Evolutionary conservation across 2,329 filamentous ascomycete genomes (phyloP).

Genomic region (Xylariaceae sp.): DNA sequence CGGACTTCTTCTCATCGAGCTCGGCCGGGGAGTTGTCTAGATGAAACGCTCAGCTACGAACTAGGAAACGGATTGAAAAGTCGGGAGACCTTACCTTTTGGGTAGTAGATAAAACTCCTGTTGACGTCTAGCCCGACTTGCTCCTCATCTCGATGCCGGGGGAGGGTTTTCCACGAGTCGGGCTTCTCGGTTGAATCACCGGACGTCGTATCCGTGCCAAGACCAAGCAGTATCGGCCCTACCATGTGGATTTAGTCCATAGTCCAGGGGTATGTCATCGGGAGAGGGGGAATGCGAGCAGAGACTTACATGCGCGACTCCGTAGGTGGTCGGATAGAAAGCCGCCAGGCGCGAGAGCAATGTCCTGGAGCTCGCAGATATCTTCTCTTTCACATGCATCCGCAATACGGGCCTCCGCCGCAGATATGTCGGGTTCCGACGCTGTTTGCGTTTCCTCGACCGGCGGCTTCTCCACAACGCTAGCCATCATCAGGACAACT

Average conservation of each 20-base stretch:
- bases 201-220: slow-evolving; percentile 17
- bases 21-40: slow-evolving; percentile 64
- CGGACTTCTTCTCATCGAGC: slow-evolving; percentile 63
- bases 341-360: slow-evolving; percentile 62
- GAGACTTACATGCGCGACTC: slow-evolving; percentile 67
- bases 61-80: slow-evolving; percentile 22
- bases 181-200: slow-evolving; percentile 19
- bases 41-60: not conserved
- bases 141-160: slow-evolving; percentile 77
- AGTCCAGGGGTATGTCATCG: not conserved
- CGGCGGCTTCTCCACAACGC: slow-evolving; percentile 10
- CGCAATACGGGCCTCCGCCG: slow-evolving; percentile 44
- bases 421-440: slow-evolving; percentile 10
- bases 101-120: slow-evolving; percentile 96
- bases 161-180: slow-evolving; percentile 56
- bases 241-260: slow-evolving; percentile 4
- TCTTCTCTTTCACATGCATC: slow-evolving; percentile 57
- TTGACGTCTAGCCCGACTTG: slow-evolving; percentile 92
- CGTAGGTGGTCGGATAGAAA: slow-evolving; percentile 64
- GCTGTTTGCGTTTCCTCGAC: slow-evolving; percentile 16
- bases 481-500: slow-evolving; percentile 17
- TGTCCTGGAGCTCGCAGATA: slow-evolving; percentile 47
- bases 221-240: slow-evolving; percentile 47
- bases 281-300: slow-evolving; percentile 1
- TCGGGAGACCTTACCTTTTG: slow-evolving; percentile 52